A percentile compares a stretch with the other conserved stretches of the same genome.
Conservation (phyloP, 208 protist species). For the Trypanosomatidae sp. region DNA sequence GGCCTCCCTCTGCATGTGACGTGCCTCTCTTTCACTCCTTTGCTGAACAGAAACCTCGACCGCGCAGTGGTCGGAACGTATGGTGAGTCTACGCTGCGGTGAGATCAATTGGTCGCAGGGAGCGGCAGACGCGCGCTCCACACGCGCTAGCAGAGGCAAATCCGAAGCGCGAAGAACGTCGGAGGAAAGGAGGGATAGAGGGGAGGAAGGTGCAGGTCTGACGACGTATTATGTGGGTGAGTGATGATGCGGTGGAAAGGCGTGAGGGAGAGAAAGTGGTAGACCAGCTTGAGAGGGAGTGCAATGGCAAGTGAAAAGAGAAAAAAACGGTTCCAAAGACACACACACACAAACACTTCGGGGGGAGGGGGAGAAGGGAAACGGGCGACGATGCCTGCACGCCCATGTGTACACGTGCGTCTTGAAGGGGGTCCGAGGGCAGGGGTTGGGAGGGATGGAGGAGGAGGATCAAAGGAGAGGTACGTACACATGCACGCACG, state of each 20-base stretch:
- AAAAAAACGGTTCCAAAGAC: not conserved
- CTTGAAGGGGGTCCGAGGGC: not conserved
- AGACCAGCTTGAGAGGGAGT: not conserved
- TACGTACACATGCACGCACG: not conserved
- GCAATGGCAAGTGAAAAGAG: not conserved
- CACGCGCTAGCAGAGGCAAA: constrained; percentile 6
- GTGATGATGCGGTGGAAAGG: not conserved
- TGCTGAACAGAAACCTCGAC: not conserved
- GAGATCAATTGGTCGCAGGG: not conserved
- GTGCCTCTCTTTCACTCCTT: not conserved
- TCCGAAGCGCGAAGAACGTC: not conserved
- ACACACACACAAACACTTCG: not conserved
- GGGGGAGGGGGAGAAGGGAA: no score
- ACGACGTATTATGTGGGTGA: not conserved
- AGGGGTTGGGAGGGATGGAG: not conserved
- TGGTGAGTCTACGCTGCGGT: not conserved
- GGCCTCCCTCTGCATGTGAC: not conserved
- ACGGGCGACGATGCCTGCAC: not conserved
- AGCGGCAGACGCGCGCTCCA: not conserved
- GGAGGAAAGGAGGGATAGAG: not conserved
- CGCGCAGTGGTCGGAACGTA: not conserved
- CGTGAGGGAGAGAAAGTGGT: not conserved
- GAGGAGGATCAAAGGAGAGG: not conserved
- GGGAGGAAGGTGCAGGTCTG: not conserved
- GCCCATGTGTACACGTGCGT: not conserved